Evolutionary conservation across 129 eudicot species (phyloP), one percentile per base, ranked within the genome.

Genomic region (Tagetes patula): DNA sequence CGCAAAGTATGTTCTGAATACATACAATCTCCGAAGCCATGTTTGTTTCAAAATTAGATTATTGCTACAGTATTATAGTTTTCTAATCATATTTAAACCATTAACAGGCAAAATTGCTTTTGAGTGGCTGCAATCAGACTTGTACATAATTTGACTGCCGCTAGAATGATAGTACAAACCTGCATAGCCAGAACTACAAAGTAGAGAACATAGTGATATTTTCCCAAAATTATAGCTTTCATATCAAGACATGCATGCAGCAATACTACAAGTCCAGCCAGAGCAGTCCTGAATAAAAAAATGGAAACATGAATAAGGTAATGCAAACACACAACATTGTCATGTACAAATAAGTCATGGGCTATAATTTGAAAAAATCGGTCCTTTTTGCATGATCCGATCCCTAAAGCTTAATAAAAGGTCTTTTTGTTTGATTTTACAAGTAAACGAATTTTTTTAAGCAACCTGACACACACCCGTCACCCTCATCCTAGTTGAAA

Each of bases 191-290:
- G 81, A 45, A 83, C 91, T 14, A 95, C 82, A 66, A 90, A 95
- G 85, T 95, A 95, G 20, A 95, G 91, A 55, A 95, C 86, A 59
- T 90, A 95, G 78, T 95, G 97, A 55, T 90, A 95, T 58, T 95
- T 95, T 72, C 99, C 99, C 84, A 95, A 79, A 33, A 95, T 85
- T 55, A 90, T 85, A 60, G 97, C 82, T 74, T 88, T 95, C 97
- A 90, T 90, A 76, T 95, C 99, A 34, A 95, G 97, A 70, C 96
- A 95, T 39, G 91, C 89, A 52, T 95, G 99, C 59, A 95, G 82
- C 72, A 90, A 34, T 3, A 84, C 88, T 42, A 88, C 80, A 2
- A 95, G 81, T 59, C 99, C 99, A 75, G 96, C 99, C 58, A 95
- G 77, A 8, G 99, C 90, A 32, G 92, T 95, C 83, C 99, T 95